phyloP scores from a whole-genome alignment of 352 stramenopile species.

The Phytopythium ostracodes region DNA sequence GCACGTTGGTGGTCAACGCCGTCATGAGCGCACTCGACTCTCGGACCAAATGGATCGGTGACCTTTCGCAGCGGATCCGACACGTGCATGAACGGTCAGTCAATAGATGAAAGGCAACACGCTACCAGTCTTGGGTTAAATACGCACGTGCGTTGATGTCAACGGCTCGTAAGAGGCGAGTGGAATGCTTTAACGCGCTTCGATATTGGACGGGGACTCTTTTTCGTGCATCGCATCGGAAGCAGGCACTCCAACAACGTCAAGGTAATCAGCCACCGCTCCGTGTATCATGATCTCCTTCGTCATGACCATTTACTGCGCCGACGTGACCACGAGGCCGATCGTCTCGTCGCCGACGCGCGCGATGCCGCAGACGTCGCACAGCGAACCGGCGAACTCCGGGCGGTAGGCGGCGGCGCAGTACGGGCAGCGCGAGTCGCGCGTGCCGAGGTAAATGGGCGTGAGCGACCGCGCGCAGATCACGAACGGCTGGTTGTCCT shows the following conservation, averaged over 20 bases:
- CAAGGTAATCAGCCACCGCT: not conserved
- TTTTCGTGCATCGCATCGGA: not conserved
- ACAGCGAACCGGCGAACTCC: conserved; percentile 88
- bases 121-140: not conserved
- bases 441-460: conserved; percentile 92
- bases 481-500: conserved; percentile 95
- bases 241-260: not conserved
- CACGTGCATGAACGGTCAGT: not conserved
- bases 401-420: conserved; percentile 90
- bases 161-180: not conserved
- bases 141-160: not conserved
- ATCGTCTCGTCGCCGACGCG: conserved; percentile 95
- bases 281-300: not conserved
- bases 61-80: not conserved
- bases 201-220: not conserved
- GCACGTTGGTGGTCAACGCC: not conserved
- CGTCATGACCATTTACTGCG: conserved; percentile 23
- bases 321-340: conserved; percentile 88
- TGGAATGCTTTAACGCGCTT: not conserved
- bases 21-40: not conserved
- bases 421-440: conserved; percentile 94
- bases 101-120: not conserved
- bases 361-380: conserved; percentile 91
- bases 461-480: conserved; percentile 94
- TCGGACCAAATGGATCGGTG: not conserved